phyloP scores from a whole-genome alignment of 2,329 filamentous ascomycete species.

The Aurifilum marmelostoma region DNA sequence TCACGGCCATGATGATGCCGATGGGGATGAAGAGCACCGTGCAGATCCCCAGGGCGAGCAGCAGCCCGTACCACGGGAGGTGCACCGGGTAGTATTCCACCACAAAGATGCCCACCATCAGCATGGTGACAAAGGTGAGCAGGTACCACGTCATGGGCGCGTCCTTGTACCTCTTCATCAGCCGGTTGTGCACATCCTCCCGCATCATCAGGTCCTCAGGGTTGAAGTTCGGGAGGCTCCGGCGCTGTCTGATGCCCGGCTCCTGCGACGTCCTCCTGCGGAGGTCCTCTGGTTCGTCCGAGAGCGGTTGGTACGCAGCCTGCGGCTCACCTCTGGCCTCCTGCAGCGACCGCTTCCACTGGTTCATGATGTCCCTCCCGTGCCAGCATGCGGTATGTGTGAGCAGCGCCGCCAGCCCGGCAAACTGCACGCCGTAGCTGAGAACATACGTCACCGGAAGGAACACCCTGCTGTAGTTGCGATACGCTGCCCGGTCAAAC shows the following conservation, averaged over 20 bases:
- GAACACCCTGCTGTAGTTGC: conserved; percentile 81
- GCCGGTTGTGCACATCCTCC: conserved; percentile 81
- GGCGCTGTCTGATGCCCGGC: conserved; percentile 8
- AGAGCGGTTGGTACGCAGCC: conserved; percentile 55
- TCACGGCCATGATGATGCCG: conserved; percentile 91
- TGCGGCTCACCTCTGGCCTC: conserved; percentile 60
- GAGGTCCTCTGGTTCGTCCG: conserved; percentile 27
- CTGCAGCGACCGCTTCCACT: conserved; percentile 71
- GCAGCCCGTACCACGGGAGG: conserved; percentile 83
- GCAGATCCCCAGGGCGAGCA: conserved; percentile 78
- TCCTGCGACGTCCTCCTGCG: conserved; percentile 24
- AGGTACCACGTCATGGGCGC: conserved; percentile 84
- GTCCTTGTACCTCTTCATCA: conserved; percentile 83
- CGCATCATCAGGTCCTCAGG: conserved; percentile 64
- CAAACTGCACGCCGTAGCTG: conserved; percentile 86
- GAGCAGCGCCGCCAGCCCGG: conserved; percentile 75
- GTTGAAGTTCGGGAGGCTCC: conserved; percentile 33
- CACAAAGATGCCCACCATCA: conserved; percentile 77
- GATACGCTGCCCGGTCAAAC: conserved; percentile 77
- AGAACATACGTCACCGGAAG: conserved; percentile 85
- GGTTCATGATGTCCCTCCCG: conserved; percentile 77
- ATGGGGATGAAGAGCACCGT: conserved; percentile 86
- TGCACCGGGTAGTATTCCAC: conserved; percentile 85
- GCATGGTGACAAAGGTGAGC: conserved; percentile 74
- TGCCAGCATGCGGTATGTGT: conserved; percentile 86